Evolutionary conservation across 75 land plant species (phyloP), one percentile per base, ranked within the genome.

Genomic region (Cryptomeria japonica): DNA sequence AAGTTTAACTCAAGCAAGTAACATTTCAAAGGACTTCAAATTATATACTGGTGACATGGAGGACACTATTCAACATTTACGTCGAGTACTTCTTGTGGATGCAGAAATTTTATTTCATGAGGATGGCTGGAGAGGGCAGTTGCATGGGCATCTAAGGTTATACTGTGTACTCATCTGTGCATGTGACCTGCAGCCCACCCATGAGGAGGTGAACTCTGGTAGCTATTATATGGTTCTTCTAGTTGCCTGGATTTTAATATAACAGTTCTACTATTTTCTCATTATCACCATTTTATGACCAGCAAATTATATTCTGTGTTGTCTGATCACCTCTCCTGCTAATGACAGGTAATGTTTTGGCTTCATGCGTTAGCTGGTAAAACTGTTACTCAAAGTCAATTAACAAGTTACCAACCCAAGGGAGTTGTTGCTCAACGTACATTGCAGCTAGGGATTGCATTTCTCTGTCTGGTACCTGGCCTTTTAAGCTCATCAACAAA

Each of bases 391-490:
- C 34, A 19, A 51, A 10, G 22, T 37, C 25, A 84, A n/a, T 25
- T 19, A 41, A 25, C 70, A 56, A 55, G 19, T 18, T 15, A 15
- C 14, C 61, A 42, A 31, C 55, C 44, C n/a, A 36, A 22, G 19
- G 70, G 32, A 25, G 82, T 84, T 82, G 82, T 73, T 76, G 82
- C 90, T 47, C 64, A 86, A 47, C 88, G 90, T 19, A 91, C 80
- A 38, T 85, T 92, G 86, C 88, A 87, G 84, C 88, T 92, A 82
- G 93, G 93, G 41, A 86, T 92, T 75, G 83, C 93, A 18, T 92
- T 91, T 82, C 85, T 92, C 4, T 92, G 93, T 44, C 85, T 92
- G 42, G 93, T 91, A 32, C 93, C 93, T 55, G 93, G 93, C 46
- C 88, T 91, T 36, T 38, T 87, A n/a, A 87, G 85, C 55, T 72